Evolutionary conservation across 2,329 filamentous ascomycete genomes (phyloP).

Genomic region (Verticillium klebahnii): DNA sequence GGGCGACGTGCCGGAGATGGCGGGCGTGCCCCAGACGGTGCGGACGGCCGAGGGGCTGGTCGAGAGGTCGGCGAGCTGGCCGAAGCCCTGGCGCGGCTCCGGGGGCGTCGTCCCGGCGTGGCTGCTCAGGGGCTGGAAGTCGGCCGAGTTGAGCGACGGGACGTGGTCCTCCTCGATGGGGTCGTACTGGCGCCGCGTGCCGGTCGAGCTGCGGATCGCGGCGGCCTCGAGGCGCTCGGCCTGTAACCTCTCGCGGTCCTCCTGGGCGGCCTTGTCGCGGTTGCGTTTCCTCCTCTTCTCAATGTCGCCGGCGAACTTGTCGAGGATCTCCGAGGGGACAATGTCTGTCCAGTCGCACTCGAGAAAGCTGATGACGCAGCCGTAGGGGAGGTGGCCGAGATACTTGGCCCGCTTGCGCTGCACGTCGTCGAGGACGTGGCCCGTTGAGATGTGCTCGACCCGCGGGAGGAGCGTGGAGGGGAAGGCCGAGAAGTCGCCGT

Average conservation of each 20-base stretch:
- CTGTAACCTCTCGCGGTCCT: constrained; percentile 79
- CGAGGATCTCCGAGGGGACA: constrained; percentile 69
- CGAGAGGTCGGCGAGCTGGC: constrained; percentile 69
- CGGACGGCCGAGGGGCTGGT: constrained; percentile 71
- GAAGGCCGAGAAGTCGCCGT: constrained; percentile 76
- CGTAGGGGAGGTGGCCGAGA: constrained; percentile 77
- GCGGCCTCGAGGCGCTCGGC: constrained; percentile 77
- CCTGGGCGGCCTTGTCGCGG: constrained; percentile 75
- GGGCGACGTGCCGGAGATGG: constrained; percentile 38
- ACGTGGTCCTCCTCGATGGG: constrained; percentile 32
- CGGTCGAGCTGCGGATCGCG: constrained; percentile 51
- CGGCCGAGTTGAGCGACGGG: constrained; percentile 46
- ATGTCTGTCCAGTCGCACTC: constrained; percentile 96
- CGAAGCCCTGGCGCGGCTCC: constrained; percentile 57
- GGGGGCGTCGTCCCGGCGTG: constrained; percentile 49
- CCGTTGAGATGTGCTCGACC: constrained; percentile 84
- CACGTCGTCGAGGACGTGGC: constrained; percentile 81
- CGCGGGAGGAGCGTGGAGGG: constrained; percentile 81
- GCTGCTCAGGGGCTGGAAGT: constrained; percentile 60
- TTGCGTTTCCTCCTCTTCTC: constrained; percentile 72
- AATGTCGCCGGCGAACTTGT: constrained; percentile 70
- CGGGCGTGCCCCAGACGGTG: constrained; percentile 91
- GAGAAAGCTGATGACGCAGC: constrained; percentile 86
- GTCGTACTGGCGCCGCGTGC: constrained; percentile 35
- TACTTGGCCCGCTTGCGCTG: constrained; percentile 83